These are phyloP conservation scores for Dictyostelium brefeldianum DNA, from an alignment of 78 protist species.

Conservation along the genomic window DNA sequence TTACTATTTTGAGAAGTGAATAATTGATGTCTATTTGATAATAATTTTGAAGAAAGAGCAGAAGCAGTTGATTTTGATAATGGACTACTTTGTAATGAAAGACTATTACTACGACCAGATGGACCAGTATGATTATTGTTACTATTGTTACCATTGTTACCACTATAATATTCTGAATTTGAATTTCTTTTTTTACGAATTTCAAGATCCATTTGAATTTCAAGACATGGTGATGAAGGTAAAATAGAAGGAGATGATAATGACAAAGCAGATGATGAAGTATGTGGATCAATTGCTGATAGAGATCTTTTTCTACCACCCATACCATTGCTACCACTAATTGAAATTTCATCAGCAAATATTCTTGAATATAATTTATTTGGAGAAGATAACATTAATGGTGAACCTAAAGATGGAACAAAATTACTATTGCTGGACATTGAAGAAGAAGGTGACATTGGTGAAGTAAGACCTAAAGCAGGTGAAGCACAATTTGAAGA, in stretches of 20 bases:
- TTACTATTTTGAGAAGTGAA: not conserved
- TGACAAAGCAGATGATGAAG: not conserved
- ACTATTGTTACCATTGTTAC: too few species aligned
- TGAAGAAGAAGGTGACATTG: constrained; percentile 16
- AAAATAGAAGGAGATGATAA: not conserved
- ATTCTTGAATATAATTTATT: not conserved
- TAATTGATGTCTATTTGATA: not conserved
- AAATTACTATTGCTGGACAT: not conserved
- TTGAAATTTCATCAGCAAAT: not conserved
- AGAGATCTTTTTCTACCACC: constrained; percentile 12
- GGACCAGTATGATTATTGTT: not conserved
- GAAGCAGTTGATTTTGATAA: not conserved
- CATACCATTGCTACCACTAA: not conserved
- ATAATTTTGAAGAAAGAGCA: not conserved
- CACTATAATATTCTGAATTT: not conserved
- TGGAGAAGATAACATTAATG: constrained; percentile 23
- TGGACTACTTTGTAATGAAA: not conserved
- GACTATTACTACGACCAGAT: not conserved
- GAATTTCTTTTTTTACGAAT: constrained; percentile 8
- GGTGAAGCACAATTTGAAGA: not conserved
- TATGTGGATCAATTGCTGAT: not conserved
- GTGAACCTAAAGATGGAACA: constrained; percentile 17
- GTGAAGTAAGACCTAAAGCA: not conserved
- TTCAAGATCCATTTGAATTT: constrained; percentile 21
- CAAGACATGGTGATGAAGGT: not conserved